A percentile compares a stretch with the other conserved stretches of the same genome.
phyloP scores from a whole-genome alignment of 2,329 filamentous ascomycete genomes.

The Periconia sp. region DNA sequence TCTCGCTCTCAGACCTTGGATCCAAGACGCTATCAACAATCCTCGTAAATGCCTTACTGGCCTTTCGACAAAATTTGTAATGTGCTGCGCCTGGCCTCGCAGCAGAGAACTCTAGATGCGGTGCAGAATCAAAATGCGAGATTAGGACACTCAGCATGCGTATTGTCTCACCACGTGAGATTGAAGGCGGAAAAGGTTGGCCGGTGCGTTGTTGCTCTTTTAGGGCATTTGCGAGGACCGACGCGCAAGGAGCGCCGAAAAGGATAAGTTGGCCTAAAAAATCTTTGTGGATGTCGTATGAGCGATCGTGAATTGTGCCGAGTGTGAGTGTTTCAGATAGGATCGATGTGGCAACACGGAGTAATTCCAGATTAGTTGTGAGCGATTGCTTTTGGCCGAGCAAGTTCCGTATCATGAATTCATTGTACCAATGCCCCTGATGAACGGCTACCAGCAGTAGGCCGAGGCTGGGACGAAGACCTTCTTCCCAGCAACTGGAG shows the following conservation, averaged over 20 bases:
- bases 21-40: constrained; percentile 41
- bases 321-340: constrained; percentile 35
- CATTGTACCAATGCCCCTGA: constrained; percentile 41
- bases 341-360: constrained; percentile 34
- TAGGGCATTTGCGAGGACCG: constrained; percentile 36
- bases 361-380: constrained; percentile 27
- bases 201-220: constrained; percentile 33
- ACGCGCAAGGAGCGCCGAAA: constrained; percentile 36
- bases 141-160: constrained; percentile 50
- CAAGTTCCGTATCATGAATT: constrained; percentile 44
- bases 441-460: constrained; percentile 44
- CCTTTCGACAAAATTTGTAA: constrained; percentile 41
- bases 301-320: constrained; percentile 34
- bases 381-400: constrained; percentile 32
- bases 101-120: constrained; percentile 35
- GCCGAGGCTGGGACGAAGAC: constrained; percentile 27
- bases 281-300: constrained; percentile 40
- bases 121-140: constrained; percentile 43
- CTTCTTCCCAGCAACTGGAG: constrained; percentile 36
- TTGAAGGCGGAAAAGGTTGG: constrained; percentile 36
- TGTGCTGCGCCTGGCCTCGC: constrained; percentile 42
- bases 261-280: constrained; percentile 34
- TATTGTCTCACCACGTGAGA: constrained; percentile 45
- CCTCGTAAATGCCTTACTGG: constrained; percentile 32
- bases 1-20: constrained; percentile 12